Base-by-base conservation (phyloP, 805 yeast genomes). In the Nakazawaea sp. region DNA sequence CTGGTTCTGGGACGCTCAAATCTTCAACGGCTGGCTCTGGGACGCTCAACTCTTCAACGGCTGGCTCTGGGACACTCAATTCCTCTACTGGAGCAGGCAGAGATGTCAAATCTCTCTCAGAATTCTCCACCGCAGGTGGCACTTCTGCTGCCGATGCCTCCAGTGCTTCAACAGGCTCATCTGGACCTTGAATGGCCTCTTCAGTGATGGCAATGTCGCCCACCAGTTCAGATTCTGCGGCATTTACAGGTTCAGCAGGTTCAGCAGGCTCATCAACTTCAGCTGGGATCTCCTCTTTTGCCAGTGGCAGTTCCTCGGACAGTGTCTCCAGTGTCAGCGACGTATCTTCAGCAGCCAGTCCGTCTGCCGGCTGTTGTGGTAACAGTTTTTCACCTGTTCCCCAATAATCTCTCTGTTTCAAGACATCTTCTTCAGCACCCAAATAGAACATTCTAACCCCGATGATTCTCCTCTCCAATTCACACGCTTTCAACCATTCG, bases 401-500 rank as follows among this genome's bases (percentile, higher is more conserved):
- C 56, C 61, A 51, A 46, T 75, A 78, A 46, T 66, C 69, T 45
- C 65, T 66, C 32, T 64, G 63, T 33, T 58, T 60, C 53, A 71
- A 55, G 37, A 62, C 60, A 23, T 61, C 56, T 35, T 64, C 69
- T 30, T 56, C 63, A 15, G 75, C 68, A 55, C 78, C 81, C 24
- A 82, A 64, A 52, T 85, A 85, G 48, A 82, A 86, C 47, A 86
- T 87, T 51, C 95, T 72, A 12, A 92, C 98, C 19, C 97, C 96
- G 30, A 89, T 95, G 39, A 92, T 79, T 51, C 96, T 65, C 48
- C 92, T 75, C 52, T 89, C 97, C 30, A 70, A 58, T 49, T 85
- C 95, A 63, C 97, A 92, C 1, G 97, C 96, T 58, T 83, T 81
- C 40, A 92, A 65, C 97, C 97, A 92, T 56, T 92, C 97, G 0